A percentile compares a stretch with the other conserved stretches of the same genome.
Evolutionary conservation across 495 filamentous ascomycete species (phyloP).

Genomic region (Penicillium maclennaniae): DNA sequence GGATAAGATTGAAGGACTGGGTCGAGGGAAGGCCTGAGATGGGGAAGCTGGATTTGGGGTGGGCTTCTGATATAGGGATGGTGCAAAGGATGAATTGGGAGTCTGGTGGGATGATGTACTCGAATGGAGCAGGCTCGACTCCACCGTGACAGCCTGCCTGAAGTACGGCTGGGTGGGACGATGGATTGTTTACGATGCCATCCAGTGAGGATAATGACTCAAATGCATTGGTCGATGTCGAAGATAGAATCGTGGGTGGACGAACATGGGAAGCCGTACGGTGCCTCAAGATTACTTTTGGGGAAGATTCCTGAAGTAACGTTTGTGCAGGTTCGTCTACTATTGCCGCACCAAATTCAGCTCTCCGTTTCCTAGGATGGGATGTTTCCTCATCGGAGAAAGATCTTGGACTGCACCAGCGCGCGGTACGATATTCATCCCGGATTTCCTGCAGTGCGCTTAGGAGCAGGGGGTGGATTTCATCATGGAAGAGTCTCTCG

Average conservation of each 20-base stretch:
- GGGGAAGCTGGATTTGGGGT: slow-evolving; percentile 1
- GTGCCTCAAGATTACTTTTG: not conserved
- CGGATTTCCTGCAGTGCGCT: slow-evolving; percentile 28
- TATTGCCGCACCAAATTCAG: slow-evolving; percentile 1
- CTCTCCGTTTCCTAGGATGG: slow-evolving; percentile 2
- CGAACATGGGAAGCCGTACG: not conserved
- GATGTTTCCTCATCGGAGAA: slow-evolving; percentile 8
- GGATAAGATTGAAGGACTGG: slow-evolving; percentile 67
- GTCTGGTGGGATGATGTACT: slow-evolving; percentile 45
- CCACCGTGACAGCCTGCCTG: slow-evolving; percentile 12
- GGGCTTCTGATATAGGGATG: slow-evolving; percentile 20
- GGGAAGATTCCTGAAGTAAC: not conserved
- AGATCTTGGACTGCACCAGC: slow-evolving; percentile 43
- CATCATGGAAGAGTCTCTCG: slow-evolving; percentile 29
- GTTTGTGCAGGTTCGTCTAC: slow-evolving; percentile 5
- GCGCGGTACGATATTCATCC: not conserved
- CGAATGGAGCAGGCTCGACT: slow-evolving; percentile 1
- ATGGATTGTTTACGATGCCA: slow-evolving; percentile 35
- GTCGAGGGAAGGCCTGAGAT: slow-evolving; percentile 26
- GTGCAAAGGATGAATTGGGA: slow-evolving; percentile 50
- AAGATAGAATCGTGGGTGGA: slow-evolving; percentile 35
- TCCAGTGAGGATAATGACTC: slow-evolving; percentile 27
- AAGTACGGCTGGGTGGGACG: slow-evolving; percentile 22
- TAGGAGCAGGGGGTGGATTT: slow-evolving; percentile 29
- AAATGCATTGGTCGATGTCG: slow-evolving; percentile 29